These are phyloP conservation scores for Heterobasidion occidentale DNA, from an alignment of 1,284 basidiomycete species.

Conservation along the genomic window DNA sequence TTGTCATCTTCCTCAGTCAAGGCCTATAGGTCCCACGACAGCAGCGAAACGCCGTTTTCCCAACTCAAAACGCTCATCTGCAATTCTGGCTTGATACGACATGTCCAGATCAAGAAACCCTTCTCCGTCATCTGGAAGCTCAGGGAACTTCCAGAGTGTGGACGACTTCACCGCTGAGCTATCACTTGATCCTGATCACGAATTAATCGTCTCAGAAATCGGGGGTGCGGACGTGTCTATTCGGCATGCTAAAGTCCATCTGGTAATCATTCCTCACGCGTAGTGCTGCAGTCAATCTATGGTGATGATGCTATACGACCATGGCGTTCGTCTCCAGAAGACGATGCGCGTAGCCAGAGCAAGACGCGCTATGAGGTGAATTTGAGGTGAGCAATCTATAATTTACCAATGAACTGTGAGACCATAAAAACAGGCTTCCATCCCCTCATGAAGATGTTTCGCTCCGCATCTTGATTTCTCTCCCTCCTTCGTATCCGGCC, in stretches of 20 bases:
- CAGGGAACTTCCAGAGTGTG: background rate
- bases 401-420: conserved; percentile 16
- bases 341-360: conserved; percentile 15
- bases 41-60: no score
- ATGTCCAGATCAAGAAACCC: background rate
- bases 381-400: conserved; percentile 29
- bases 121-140: background rate
- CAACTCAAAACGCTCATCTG: no score
- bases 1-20: no score
- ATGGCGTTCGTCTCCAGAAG: conserved; percentile 34
- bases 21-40: no score
- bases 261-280: conserved; percentile 10
- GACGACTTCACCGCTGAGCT: conserved; percentile 14
- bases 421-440: conserved; percentile 34
- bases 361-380: conserved; percentile 61
- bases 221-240: conserved; percentile 40
- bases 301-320: conserved; percentile 56
- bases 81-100: no score
- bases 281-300: conserved; percentile 81
- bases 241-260: background rate
- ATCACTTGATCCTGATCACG: conserved; percentile 29
- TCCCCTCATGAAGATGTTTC: conserved; percentile 50
- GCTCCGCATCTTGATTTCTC: conserved; percentile 65
- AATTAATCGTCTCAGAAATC: conserved; percentile 57
- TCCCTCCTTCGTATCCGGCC: conserved; percentile 67